A percentile compares a stretch with the other conserved stretches of the same genome.
phyloP scores from a whole-genome alignment of 768 basidiomycete species.

The Amylocystis lapponica region DNA sequence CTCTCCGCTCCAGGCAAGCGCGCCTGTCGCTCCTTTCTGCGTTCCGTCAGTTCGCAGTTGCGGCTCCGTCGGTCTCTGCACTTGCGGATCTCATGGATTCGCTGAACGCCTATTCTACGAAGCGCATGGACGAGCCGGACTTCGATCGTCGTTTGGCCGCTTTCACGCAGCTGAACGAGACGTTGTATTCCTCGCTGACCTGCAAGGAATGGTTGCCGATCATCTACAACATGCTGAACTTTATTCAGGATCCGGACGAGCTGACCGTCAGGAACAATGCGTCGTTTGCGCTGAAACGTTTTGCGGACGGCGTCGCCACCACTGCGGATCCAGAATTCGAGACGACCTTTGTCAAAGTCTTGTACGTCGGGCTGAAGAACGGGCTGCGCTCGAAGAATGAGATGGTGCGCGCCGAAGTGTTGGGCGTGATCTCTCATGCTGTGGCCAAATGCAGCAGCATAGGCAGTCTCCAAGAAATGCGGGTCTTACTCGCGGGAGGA shows the following conservation, averaged over 20 bases:
- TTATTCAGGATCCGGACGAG: constrained; percentile 86
- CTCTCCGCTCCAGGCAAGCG: constrained; percentile 63
- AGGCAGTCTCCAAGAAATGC: constrained; percentile 69
- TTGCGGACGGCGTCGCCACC: constrained; percentile 57
- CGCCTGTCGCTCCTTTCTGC: constrained; percentile 64
- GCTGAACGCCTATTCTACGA: constrained; percentile 82
- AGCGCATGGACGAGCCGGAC: constrained; percentile 86
- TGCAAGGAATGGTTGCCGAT: constrained; percentile 68
- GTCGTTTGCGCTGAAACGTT: constrained; percentile 67
- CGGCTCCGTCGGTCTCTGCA: constrained; percentile 40
- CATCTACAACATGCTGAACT: constrained; percentile 76
- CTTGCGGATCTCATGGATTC: constrained; percentile 53
- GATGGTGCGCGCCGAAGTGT: constrained; percentile 78
- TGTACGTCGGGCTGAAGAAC: constrained; percentile 78
- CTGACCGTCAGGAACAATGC: constrained; percentile 82
- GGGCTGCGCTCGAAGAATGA: constrained; percentile 77
- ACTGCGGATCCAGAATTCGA: constrained; percentile 40
- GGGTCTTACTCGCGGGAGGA: constrained; percentile 71
- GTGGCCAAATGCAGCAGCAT: constrained; percentile 60
- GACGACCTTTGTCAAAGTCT: constrained; percentile 50
- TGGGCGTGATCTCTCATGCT: constrained; percentile 72
- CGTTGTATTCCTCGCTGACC: constrained; percentile 42
- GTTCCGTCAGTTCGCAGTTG: constrained; percentile 46
- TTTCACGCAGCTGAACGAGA: constrained; percentile 72
- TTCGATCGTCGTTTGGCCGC: constrained; percentile 81